A percentile compares a stretch with the other conserved stretches of the same genome.
Conservation (phyloP, 2,329 filamentous ascomycete genomes). For the Verticillium dahliae region DNA sequence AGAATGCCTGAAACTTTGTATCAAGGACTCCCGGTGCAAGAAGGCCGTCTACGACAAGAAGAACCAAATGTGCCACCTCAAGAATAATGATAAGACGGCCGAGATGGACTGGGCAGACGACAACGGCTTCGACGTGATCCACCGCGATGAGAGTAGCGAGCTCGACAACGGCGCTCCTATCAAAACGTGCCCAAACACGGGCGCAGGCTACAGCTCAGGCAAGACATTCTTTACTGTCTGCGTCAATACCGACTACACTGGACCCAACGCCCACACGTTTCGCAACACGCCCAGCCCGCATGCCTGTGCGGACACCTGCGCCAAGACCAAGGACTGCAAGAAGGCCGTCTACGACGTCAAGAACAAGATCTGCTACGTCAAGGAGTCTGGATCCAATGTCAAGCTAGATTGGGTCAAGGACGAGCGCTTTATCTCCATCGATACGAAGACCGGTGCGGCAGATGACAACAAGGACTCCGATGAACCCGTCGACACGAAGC, state of each 20-base stretch:
- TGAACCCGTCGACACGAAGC: neutral
- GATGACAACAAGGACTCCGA: neutral
- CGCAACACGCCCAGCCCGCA: conserved; percentile 7
- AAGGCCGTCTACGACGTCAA: conserved; percentile 13
- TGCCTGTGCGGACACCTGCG: conserved; percentile 10
- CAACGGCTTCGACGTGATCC: conserved; percentile 9
- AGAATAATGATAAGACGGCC: conserved; percentile 8
- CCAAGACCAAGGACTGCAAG: conserved; percentile 6
- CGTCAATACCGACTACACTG: conserved; percentile 10
- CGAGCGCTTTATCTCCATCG: conserved; percentile 13
- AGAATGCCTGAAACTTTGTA: conserved; percentile 9
- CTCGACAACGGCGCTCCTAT: conserved; percentile 7
- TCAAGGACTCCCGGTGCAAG: conserved; percentile 6
- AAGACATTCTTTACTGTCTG: conserved; percentile 5
- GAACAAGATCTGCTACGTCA: conserved; percentile 14
- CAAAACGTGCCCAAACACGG: conserved; percentile 7
- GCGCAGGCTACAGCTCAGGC: conserved; percentile 4
- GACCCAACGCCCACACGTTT: conserved; percentile 5
- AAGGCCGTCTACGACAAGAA: conserved; percentile 10
- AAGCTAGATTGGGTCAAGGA: conserved; percentile 11
- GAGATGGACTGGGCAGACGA: conserved; percentile 8
- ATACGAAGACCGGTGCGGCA: conserved; percentile 10
- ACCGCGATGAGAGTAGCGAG: conserved; percentile 4
- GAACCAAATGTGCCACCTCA: conserved; percentile 6
- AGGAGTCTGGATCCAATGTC: conserved; percentile 4